Evolutionary conservation across 169 alveolate species (phyloP).

Genomic region (Plasmodium blacklocki): DNA sequence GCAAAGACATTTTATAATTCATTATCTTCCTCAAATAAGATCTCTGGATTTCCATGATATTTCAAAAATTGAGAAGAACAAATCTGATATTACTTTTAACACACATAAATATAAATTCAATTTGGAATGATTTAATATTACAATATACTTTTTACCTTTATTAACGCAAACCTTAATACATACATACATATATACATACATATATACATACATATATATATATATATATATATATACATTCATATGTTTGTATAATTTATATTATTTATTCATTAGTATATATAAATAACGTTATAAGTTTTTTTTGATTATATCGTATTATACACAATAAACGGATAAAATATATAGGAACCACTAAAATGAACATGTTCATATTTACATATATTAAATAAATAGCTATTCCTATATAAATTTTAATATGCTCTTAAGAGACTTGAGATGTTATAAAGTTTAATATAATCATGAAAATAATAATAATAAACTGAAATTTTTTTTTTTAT

Average conservation of each 20-base stretch:
- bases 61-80: slow-evolving; percentile 57
- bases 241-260: neutral
- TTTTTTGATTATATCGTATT: no score
- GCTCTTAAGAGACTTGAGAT: no score
- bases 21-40: slow-evolving; percentile 68
- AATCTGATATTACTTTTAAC: slow-evolving; percentile 65
- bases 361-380: no score
- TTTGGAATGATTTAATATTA: slow-evolving; percentile 8
- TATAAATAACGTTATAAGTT: no score
- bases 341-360: no score
- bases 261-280: neutral
- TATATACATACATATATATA: neutral
- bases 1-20: slow-evolving; percentile 45
- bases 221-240: neutral
- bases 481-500: no score
- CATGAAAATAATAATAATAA: no score
- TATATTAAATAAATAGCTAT: no score
- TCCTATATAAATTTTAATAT: no score
- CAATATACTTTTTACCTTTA: no score
- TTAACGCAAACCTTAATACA: neutral
- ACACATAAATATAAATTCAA: slow-evolving; percentile 68
- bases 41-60: slow-evolving; percentile 71
- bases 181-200: neutral
- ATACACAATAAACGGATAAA: no score
- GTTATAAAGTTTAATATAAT: no score